These are phyloP conservation scores for Pseudogymnoascus sp. DNA, from an alignment of 2,329 filamentous ascomycete species.

Conservation along the genomic window DNA sequence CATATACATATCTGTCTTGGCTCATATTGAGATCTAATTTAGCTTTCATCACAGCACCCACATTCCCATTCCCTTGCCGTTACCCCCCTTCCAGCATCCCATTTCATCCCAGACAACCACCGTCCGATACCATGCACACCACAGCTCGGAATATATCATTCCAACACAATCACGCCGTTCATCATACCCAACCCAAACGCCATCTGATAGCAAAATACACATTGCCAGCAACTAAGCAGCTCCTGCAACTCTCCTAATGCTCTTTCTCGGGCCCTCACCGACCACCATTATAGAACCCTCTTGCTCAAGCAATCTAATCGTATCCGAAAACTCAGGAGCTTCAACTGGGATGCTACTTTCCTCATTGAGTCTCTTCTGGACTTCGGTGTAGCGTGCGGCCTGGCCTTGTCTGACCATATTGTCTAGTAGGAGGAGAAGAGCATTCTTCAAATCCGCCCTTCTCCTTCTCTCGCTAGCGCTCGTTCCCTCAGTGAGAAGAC, in stretches of 20 bases:
- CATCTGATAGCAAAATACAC: not conserved
- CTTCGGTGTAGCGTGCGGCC: conserved; percentile 68
- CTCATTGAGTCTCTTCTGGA: conserved; percentile 65
- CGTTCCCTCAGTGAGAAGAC: conserved; percentile 87
- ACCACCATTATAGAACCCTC: conserved; percentile 74
- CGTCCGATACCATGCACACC: conserved; percentile 4
- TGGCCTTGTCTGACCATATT: conserved; percentile 65
- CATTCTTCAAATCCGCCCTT: conserved; percentile 76
- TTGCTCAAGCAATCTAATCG: conserved; percentile 69
- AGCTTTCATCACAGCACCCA: not conserved
- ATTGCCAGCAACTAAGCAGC: conserved; percentile 27
- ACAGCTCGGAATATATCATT: conserved; percentile 2
- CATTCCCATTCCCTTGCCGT: not conserved
- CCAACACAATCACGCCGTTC: not conserved
- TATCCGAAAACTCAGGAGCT: conserved; percentile 72
- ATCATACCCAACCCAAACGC: conserved; percentile 4
- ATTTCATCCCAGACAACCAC: not conserved
- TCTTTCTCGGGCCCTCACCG: conserved; percentile 79
- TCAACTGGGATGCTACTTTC: conserved; percentile 65
- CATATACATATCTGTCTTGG: conserved; percentile 2
- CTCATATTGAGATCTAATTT: not conserved
- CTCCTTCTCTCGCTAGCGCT: conserved; percentile 77
- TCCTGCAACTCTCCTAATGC: conserved; percentile 66
- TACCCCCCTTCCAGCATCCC: not conserved
- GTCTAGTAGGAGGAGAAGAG: conserved; percentile 66